phyloP scores from a whole-genome alignment of 2,329 filamentous ascomycete species.

The Aureobasidium musti region DNA sequence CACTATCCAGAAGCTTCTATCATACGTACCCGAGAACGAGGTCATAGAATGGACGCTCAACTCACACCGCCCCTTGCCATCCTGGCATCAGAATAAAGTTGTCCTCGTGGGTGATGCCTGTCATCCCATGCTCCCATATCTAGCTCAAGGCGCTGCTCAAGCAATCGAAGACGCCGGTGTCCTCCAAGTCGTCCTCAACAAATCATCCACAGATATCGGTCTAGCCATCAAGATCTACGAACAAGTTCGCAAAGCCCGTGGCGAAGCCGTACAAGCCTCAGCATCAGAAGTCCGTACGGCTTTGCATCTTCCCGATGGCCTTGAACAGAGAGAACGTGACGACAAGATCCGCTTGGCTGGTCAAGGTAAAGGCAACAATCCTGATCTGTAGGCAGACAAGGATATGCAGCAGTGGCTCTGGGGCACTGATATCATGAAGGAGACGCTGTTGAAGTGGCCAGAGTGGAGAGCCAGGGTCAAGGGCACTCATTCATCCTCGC shows the following conservation, averaged over 20 bases:
- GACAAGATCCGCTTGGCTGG: constrained; percentile 30
- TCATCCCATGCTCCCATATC: neutral
- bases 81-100: neutral
- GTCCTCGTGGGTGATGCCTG: neutral
- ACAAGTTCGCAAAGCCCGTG: neutral
- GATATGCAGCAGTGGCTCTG: constrained; percentile 32
- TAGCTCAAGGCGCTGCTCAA: neutral
- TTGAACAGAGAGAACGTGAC: constrained; percentile 31
- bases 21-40: neutral
- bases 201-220: neutral
- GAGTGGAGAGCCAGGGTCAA: constrained; percentile 30
- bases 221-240: neutral
- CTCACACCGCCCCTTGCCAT: neutral
- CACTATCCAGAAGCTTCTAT: constrained; percentile 34
- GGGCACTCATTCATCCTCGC: constrained; percentile 28
- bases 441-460: constrained; percentile 30
- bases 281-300: constrained; percentile 43
- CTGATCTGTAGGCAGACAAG: constrained; percentile 31
- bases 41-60: neutral
- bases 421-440: constrained; percentile 32
- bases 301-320: constrained; percentile 36
- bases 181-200: neutral
- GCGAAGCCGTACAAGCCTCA: constrained; percentile 32
- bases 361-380: constrained; percentile 28
- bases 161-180: neutral